Base-by-base conservation (phyloP, 768 basidiomycete genomes). In the Lactarius indigo region DNA sequence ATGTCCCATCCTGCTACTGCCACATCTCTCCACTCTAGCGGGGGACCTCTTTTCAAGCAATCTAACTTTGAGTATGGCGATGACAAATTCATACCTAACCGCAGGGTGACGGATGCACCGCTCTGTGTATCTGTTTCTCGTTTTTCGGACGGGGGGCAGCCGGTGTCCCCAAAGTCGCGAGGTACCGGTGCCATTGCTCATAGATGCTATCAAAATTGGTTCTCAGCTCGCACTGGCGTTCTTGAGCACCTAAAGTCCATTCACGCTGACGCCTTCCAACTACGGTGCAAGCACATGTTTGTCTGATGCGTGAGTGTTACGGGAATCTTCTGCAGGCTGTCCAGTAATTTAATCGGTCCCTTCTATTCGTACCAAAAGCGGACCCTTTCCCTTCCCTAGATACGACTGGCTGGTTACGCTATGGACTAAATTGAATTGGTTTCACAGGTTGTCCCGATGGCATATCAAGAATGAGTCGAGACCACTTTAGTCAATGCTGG, bases 331-430 rank as follows among this genome's bases (percentile, higher is more conserved):
- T 37, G 15, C 20, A 35, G 55, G 57, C 33, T 39, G 35, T 41
- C 42, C 15, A 50, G 44, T 30, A 20, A 39, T 17, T 17, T 23
- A 30, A 37, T 56, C 2, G n/a, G 13, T 23, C 33, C 18, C 30
- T 57, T 35, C 44, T 23, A n/a, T 62, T 39, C 23, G 8, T 57
- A 31, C n/a, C 33, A 39, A 17, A 26, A 39, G 5, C n/a, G 17
- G 28, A 26, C 35, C 35, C 3, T 12, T 37, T 37, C 7, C 35
- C 35, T 18, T 37, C 39, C 37, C 5, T 58, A 12, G 57, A n/a
- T 35, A 44, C 39, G 47, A 61, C 8, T 54, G 7, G 9, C 52
- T 66, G 47, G 8, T 56, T 65, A 61, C 60, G 56, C 18, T 9
- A n/a, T 50, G 42, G 28, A 41, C 31, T 28, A 57, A 33, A 50